phyloP scores from a whole-genome alignment of 805 yeast species.

The Yamadazyma insecticola region DNA sequence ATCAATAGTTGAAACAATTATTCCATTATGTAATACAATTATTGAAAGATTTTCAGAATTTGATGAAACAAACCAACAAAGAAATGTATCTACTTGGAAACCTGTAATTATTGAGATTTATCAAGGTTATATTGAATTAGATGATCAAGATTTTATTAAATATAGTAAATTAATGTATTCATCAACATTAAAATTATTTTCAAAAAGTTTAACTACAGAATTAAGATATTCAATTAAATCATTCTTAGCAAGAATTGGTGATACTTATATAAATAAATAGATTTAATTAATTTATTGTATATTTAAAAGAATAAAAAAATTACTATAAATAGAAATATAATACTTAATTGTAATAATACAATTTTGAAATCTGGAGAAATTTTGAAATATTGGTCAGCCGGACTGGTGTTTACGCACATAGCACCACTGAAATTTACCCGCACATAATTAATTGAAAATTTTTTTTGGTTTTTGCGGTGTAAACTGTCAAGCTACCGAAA shows the following conservation, averaged over 20 bases:
- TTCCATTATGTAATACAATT: conserved; percentile 67
- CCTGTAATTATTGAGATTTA: conserved; percentile 88
- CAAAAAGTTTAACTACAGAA: conserved; percentile 57
- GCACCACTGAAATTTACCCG: too few species aligned
- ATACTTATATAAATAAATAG: conserved; percentile 33
- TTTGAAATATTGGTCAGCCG: too few species aligned
- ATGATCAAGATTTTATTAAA: conserved; percentile 61
- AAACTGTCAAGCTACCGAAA: too few species aligned
- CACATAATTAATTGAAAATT: too few species aligned
- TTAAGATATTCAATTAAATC: conserved; percentile 56
- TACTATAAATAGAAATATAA: too few species aligned
- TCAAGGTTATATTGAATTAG: conserved; percentile 76
- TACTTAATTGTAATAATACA: too few species aligned
- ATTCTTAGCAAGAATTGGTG: conserved; percentile 53
- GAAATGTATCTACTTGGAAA: conserved; percentile 81
- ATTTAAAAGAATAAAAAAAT: too few species aligned
- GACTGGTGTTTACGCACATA: too few species aligned
- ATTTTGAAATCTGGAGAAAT: too few species aligned
- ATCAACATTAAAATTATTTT: conserved; percentile 53
- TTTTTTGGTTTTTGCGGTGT: too few species aligned
- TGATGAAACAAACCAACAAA: conserved; percentile 72
- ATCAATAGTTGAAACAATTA: conserved; percentile 47
- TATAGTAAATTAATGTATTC: conserved; percentile 60
- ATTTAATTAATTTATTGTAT: too few species aligned
- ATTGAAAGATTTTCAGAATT: conserved; percentile 65